Conservation (phyloP, 2,329 filamentous ascomycete genomes). For the Magnaporthales sp. region DNA sequence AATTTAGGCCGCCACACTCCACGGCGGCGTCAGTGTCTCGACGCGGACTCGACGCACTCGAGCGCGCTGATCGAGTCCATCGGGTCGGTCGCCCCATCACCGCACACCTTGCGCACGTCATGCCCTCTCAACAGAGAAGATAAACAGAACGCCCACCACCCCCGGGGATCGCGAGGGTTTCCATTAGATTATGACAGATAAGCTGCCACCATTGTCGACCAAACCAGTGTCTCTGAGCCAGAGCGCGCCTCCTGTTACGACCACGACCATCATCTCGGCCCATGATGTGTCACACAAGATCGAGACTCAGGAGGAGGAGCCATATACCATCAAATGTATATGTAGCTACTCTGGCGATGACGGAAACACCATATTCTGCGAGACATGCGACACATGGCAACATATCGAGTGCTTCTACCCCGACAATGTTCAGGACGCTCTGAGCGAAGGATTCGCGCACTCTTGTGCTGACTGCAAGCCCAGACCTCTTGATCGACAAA, state of each 20-base stretch:
- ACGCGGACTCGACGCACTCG: not conserved
- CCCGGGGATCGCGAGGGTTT: constrained; percentile 31
- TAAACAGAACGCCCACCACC: constrained; percentile 40
- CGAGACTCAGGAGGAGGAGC: constrained; percentile 64
- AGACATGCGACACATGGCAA: constrained; percentile 94
- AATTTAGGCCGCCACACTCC: not conserved
- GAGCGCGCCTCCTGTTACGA: constrained; percentile 31
- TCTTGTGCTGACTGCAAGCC: constrained; percentile 86
- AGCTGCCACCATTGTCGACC: constrained; percentile 41
- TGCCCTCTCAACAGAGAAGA: constrained; percentile 45
- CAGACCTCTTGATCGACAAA: constrained; percentile 61
- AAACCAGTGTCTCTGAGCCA: constrained; percentile 48
- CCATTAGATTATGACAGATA: constrained; percentile 55
- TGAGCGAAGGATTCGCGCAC: constrained; percentile 67
- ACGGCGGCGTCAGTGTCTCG: not conserved
- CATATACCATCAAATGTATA: constrained; percentile 96
- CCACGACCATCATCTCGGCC: constrained; percentile 25
- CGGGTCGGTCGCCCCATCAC: constrained; percentile 13
- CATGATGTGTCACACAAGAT: constrained; percentile 35
- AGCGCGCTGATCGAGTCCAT: constrained; percentile 3
- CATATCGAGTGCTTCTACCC: constrained; percentile 95
- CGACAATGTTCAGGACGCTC: constrained; percentile 59
- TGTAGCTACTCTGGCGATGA: constrained; percentile 92
- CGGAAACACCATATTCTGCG: constrained; percentile 94
- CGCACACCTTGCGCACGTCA: constrained; percentile 43